Conservation (phyloP, 1,284 basidiomycete species). For the Volvariella volvacea region DNA sequence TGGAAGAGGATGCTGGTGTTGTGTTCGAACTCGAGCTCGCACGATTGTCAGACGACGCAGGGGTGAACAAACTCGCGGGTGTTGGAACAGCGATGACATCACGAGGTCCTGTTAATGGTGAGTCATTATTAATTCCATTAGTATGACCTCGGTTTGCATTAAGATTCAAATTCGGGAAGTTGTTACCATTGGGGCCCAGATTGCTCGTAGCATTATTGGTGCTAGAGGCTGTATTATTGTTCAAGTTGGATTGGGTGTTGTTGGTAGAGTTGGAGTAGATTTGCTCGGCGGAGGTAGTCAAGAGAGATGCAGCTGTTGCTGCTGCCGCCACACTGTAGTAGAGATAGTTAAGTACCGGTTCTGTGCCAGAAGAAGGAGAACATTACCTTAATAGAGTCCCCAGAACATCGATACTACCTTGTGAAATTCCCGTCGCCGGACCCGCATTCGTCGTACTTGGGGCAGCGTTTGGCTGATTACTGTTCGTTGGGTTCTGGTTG, state of each 20-base stretch:
- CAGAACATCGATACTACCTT: conserved; percentile 71
- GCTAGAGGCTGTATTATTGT: conserved; percentile 7
- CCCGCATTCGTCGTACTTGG: conserved; percentile 9
- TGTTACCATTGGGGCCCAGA: too few species aligned
- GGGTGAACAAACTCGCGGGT: too few species aligned
- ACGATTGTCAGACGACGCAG: too few species aligned
- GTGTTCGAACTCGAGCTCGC: too few species aligned
- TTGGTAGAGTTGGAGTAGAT: conserved; percentile 34
- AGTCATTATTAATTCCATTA: too few species aligned
- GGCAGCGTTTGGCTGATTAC: conserved; percentile 4
- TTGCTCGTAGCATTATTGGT: too few species aligned
- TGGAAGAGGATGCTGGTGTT: too few species aligned
- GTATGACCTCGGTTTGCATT: too few species aligned
- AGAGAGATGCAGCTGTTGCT: conserved; percentile 71
- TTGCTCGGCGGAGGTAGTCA: conserved; percentile 54
- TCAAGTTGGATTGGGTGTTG: conserved; percentile 8
- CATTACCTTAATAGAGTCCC: conserved; percentile 70
- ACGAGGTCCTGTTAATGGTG: too few species aligned
- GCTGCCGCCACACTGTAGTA: conserved; percentile 62
- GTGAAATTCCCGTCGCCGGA: conserved; percentile 34
- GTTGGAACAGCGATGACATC: too few species aligned
- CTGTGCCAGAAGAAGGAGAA: conserved; percentile 6
- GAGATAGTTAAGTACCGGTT: conserved; percentile 2
- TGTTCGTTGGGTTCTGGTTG: background rate
- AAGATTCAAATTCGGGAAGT: too few species aligned